Evolutionary conservation across 257 asterid genomes (phyloP).

Genomic region (Solanum gandarillasii): DNA sequence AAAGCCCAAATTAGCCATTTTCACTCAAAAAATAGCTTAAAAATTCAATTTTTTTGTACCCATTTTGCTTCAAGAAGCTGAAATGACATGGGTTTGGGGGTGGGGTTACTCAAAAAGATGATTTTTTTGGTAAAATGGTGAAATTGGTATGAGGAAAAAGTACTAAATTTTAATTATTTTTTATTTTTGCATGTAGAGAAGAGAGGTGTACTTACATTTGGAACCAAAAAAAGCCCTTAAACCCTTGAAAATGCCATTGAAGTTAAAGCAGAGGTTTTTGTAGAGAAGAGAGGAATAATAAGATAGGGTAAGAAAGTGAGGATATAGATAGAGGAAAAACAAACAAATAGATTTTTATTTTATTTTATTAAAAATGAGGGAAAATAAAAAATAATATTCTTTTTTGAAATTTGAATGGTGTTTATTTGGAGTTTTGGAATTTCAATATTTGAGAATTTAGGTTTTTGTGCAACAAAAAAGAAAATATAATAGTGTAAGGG

Average conservation of each 20-base stretch:
- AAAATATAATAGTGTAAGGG: background rate
- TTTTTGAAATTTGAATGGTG: slow-evolving; percentile 10
- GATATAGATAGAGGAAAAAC: slow-evolving; percentile 18
- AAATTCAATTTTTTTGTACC: background rate
- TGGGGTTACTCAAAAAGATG: background rate
- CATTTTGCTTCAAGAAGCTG: background rate
- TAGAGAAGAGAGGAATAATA: background rate
- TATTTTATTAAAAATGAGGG: background rate
- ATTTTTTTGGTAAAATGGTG: background rate
- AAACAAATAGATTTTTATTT: background rate
- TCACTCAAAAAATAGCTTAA: background rate
- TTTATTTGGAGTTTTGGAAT: background rate
- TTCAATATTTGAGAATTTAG: background rate
- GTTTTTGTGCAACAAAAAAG: background rate
- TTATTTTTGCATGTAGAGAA: background rate
- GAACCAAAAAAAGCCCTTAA: slow-evolving; percentile 4
- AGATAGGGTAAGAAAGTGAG: slow-evolving; percentile 36
- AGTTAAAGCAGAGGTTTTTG: background rate
- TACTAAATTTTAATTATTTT: background rate
- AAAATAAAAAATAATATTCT: slow-evolving; percentile 1
- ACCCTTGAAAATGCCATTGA: slow-evolving; percentile 31
- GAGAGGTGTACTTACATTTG: slow-evolving; percentile 9
- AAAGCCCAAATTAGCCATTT: background rate
- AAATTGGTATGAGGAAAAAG: slow-evolving; percentile 4
- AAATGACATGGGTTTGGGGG: background rate